These are phyloP conservation scores for Juncus effusus DNA, from an alignment of 176 grass and related monocot genomes.

Conservation along the genomic window DNA sequence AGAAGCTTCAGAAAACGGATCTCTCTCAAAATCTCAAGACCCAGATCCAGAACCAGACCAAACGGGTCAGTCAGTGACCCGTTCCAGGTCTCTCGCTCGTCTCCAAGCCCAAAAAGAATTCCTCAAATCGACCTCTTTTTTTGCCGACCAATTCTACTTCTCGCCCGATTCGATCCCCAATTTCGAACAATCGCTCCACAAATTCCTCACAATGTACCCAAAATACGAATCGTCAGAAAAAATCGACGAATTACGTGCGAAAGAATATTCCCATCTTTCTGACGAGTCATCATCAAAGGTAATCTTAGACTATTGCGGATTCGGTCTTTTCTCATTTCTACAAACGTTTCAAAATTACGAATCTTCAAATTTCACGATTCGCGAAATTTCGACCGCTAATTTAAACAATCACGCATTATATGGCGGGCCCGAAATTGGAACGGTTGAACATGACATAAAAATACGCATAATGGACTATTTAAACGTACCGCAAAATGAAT, in stretches of 20 bases:
- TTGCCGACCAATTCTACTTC: slow-evolving; percentile 50
- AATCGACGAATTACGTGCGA: slow-evolving; percentile 66
- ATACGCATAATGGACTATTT: slow-evolving; percentile 87
- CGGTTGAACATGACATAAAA: slow-evolving; percentile 83
- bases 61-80: slow-evolving; percentile 28
- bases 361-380: slow-evolving; percentile 72
- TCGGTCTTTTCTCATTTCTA: slow-evolving; percentile 66
- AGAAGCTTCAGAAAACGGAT: slow-evolving; percentile 92
- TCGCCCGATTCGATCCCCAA: slow-evolving; percentile 59
- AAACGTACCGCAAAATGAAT: slow-evolving; percentile 87
- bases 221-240: slow-evolving; percentile 69
- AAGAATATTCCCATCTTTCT: slow-evolving; percentile 79
- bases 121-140: slow-evolving; percentile 76
- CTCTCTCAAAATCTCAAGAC: slow-evolving; percentile 76
- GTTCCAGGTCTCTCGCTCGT: slow-evolving; percentile 87
- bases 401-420: slow-evolving; percentile 92
- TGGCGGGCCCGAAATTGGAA: slow-evolving; percentile 58
- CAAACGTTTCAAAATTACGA: slow-evolving; percentile 75
- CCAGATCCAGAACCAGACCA: slow-evolving; percentile 33
- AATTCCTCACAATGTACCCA: slow-evolving; percentile 92
- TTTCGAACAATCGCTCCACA: slow-evolving; percentile 52
- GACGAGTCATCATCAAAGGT: slow-evolving; percentile 50
- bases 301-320: slow-evolving; percentile 96
- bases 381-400: slow-evolving; percentile 82
- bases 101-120: slow-evolving; percentile 86